Percentiles rank a stretch among this genome's conserved stretches.
These are phyloP conservation scores for sunflower (Helianthus annuus) DNA, from an alignment of 129 eudicot genomes.

Conservation along the genomic window DNA sequence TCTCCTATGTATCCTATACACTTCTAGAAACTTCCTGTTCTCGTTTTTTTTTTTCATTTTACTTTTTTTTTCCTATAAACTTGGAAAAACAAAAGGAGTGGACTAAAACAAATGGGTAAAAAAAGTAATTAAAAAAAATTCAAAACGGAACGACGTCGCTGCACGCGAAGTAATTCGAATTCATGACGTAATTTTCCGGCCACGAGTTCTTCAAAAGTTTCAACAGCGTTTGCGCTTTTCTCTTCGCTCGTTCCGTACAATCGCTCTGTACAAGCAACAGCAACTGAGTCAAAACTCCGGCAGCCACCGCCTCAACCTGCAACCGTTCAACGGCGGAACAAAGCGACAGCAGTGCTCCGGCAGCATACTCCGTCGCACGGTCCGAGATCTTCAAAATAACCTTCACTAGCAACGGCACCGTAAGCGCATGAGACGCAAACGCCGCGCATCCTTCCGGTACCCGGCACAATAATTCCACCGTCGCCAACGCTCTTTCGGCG, in stretches of 20 bases:
- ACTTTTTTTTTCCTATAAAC: background rate
- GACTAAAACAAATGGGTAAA: background rate
- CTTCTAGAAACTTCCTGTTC: constrained; percentile 24
- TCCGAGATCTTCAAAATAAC: constrained; percentile 74
- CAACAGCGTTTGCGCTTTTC: constrained; percentile 91
- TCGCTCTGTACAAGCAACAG: constrained; percentile 88
- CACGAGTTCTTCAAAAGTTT: constrained; percentile 79
- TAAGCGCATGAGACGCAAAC: constrained; percentile 80
- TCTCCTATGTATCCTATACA: constrained; percentile 31
- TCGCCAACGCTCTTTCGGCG: constrained; percentile 89
- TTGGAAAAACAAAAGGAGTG: constrained; percentile 8
- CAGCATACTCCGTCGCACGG: constrained; percentile 95
- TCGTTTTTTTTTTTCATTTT: background rate
- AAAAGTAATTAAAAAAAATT: constrained; percentile 8
- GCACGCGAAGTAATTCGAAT: constrained; percentile 67
- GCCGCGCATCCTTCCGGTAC: constrained; percentile 76
- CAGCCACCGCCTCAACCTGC: constrained; percentile 76
- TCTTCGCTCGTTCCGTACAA: constrained; percentile 83
- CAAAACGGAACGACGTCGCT: constrained; percentile 87
- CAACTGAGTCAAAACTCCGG: constrained; percentile 91
- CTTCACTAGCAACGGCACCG: constrained; percentile 74
- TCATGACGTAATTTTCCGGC: constrained; percentile 69
- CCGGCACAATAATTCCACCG: constrained; percentile 81
- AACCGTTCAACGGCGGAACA: constrained; percentile 68
- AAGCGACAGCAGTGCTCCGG: constrained; percentile 80